Base-by-base conservation (phyloP, 1,284 basidiomycete genomes). In the Ceratobasidium sp. region DNA sequence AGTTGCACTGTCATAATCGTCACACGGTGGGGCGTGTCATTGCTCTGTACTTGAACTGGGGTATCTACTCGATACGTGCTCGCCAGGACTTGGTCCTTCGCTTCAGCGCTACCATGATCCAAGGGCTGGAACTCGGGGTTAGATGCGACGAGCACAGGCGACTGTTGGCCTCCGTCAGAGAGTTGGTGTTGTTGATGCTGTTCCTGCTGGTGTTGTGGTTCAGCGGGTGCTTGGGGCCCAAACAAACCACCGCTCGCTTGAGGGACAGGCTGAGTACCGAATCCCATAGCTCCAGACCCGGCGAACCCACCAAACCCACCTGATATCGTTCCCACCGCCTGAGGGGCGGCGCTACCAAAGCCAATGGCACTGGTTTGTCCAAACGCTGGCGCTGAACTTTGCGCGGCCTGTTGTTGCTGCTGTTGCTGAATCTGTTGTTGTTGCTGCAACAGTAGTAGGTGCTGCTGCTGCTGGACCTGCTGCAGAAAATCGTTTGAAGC, bases 1-100 rank as follows among this genome's bases (percentile, higher is more conserved):
- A 78, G 71, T 13, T 75, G 64, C 24, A 77, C 66, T 14, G 65
- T 48, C 51, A 74, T 73, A 61, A 78, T 76, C 7, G 74, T 74
- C 19, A 77, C 76, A 48, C 75, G 75, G 53, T 76, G 76, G 16
- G 74, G 54, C 2, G 54, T 61, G 6, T 51, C 74, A 49, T 74
- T 76, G 63, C 75, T 75, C 9, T 72, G 68, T 14, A 77, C 66
- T 22, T 65, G 74, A 13, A 69, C 74, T 31, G 58, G 65, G 1
- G 75, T 76, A 19, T 77, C 74, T 31, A 78, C 73, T 14, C 65
- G 63, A 43, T 77, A 75, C 19, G 64, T 75, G 29, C 69, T 64
- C 49, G 63, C 74, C 48, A 77, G 56, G 2, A 59, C 63, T 27
- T 73, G 65, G 22, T 74, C 74, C 46, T 51, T 62, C 4, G 74